A percentile compares a stretch with the other conserved stretches of the same genome.
Conservation (phyloP, 768 basidiomycete species). For the Scleroderma bovista region DNA sequence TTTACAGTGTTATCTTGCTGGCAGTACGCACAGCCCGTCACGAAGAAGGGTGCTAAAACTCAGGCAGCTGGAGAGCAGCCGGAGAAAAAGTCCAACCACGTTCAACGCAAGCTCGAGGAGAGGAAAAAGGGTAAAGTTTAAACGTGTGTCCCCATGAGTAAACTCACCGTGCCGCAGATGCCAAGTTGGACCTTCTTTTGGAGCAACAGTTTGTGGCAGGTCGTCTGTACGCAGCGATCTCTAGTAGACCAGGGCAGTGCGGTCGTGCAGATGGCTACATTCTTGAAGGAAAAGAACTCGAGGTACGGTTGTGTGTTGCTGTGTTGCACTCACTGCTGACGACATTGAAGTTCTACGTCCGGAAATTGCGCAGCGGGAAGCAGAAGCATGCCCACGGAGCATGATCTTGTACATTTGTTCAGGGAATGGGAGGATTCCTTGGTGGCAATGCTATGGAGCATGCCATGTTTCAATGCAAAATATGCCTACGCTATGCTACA, state of each 20-base stretch:
- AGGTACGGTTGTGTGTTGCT: constrained; percentile 47
- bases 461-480: too few species aligned
- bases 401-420: constrained; percentile 13
- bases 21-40: constrained; percentile 92
- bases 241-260: constrained; percentile 94
- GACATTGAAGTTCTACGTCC: constrained; percentile 75
- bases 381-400: constrained; percentile 79
- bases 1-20: constrained; percentile 3
- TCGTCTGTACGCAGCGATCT: constrained; percentile 89
- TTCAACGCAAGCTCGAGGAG: constrained; percentile 79
- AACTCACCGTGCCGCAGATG: constrained; percentile 44
- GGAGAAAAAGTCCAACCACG: constrained; percentile 87
- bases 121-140: constrained; percentile 77
- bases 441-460: too few species aligned
- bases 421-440: too few species aligned
- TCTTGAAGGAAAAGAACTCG: constrained; percentile 97
- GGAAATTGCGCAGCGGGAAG: constrained; percentile 90
- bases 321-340: constrained; percentile 12
- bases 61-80: constrained; percentile 45
- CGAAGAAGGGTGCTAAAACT: constrained; percentile 77
- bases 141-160: constrained; percentile 1
- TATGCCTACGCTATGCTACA: too few species aligned
- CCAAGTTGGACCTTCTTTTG: constrained; percentile 87
- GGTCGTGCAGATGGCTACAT: constrained; percentile 97
- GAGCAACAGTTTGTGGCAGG: constrained; percentile 91